These are phyloP conservation scores for Kuraishia piskuri DNA, from an alignment of 805 yeast genomes.

Conservation along the genomic window DNA sequence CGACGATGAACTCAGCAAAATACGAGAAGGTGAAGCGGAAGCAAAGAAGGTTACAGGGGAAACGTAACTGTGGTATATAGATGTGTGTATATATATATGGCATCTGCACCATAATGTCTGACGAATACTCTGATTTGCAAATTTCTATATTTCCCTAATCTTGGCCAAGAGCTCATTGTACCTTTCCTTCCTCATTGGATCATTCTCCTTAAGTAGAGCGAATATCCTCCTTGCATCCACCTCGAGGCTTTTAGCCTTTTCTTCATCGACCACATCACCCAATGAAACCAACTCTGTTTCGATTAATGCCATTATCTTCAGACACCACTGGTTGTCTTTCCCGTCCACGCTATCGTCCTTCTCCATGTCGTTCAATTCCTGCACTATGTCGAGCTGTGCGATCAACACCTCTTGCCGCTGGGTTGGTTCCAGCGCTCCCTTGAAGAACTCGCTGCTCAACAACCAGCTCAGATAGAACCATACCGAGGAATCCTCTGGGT, in stretches of 20 bases:
- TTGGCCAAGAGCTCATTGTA: constrained; percentile 32
- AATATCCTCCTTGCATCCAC: neutral
- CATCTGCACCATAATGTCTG: neutral
- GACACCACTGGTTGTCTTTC: constrained; percentile 65
- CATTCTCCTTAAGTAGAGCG: constrained; percentile 22
- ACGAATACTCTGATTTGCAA: neutral
- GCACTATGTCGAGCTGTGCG: constrained; percentile 37
- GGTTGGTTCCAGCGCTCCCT: constrained; percentile 15
- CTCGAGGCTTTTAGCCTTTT: too few species aligned
- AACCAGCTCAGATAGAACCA: constrained; percentile 91
- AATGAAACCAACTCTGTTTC: constrained; percentile 16
- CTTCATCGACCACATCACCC: neutral
- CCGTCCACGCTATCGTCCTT: constrained; percentile 48
- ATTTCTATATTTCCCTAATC: neutral
- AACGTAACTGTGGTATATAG: neutral
- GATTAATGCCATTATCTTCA: constrained; percentile 48
- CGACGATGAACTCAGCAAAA: constrained; percentile 15
- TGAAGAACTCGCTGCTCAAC: constrained; percentile 33
- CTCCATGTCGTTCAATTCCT: constrained; percentile 67
- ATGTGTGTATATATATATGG: neutral
- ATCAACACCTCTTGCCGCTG: constrained; percentile 31
- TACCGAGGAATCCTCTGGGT: constrained; percentile 88
- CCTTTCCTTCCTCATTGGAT: constrained; percentile 57
- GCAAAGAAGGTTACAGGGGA: neutral
- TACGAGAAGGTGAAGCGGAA: constrained; percentile 3